Evolutionary conservation across 345 rosid species (phyloP).

Genomic region (Chamaenerion angustifolium): DNA sequence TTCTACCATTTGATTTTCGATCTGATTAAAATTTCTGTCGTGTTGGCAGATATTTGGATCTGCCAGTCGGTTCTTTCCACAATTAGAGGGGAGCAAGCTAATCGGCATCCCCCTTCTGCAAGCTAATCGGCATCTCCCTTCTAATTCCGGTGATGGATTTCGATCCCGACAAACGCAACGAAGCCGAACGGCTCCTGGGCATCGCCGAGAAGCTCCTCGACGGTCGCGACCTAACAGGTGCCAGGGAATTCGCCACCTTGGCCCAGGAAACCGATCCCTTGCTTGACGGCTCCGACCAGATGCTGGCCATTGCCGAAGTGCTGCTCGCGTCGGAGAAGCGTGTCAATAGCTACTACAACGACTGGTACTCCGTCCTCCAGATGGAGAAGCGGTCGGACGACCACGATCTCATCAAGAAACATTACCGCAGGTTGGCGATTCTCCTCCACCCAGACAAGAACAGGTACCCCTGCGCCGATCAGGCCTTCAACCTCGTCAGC

Average conservation of each 20-base stretch:
- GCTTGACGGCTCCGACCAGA: slow-evolving; percentile 77
- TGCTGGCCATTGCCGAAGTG: slow-evolving; percentile 70
- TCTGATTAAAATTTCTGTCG: no score
- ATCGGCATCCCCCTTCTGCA: no score
- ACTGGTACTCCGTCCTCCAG: slow-evolving; percentile 82
- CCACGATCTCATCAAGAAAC: slow-evolving; percentile 47
- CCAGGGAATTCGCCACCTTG: slow-evolving; percentile 63
- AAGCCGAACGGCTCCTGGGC: slow-evolving; percentile 78
- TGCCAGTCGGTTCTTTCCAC: no score
- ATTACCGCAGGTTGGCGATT: slow-evolving; percentile 81
- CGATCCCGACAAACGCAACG: slow-evolving; percentile 23
- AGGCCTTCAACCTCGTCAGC: slow-evolving; percentile 66
- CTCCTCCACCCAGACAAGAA: slow-evolving; percentile 90
- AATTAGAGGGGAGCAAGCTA: no score
- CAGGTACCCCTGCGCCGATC: slow-evolving; percentile 49
- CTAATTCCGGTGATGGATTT: slow-evolving; percentile 22
- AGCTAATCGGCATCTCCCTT: no score
- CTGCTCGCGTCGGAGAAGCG: slow-evolving; percentile 50
- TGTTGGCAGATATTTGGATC: no score
- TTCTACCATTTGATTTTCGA: no score
- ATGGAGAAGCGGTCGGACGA: slow-evolving; percentile 36
- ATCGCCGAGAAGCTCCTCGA: slow-evolving; percentile 70
- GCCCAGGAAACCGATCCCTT: slow-evolving; percentile 82
- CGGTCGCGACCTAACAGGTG: slow-evolving; percentile 47
- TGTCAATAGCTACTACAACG: slow-evolving; percentile 30